Conservation (phyloP, 306 rosid genomes). For the Pterocarpus macrocarpus region DNA sequence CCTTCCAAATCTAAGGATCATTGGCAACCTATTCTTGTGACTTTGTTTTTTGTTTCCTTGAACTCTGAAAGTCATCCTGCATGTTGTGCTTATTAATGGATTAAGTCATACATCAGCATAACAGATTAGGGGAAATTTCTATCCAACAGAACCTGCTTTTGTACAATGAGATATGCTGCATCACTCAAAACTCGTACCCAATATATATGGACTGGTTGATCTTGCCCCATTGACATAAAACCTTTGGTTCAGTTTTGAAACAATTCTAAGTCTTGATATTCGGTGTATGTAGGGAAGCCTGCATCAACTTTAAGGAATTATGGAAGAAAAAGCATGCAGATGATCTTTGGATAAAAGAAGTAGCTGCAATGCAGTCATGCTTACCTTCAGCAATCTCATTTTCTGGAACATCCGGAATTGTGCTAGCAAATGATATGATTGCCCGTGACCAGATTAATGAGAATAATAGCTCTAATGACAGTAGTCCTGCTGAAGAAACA, state of each 20-base stretch:
- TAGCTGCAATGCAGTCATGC: conserved; percentile 64
- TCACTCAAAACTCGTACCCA: conserved; percentile 19
- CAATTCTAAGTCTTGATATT: conserved; percentile 14
- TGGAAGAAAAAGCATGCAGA: conserved; percentile 67
- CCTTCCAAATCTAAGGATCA: too few species aligned
- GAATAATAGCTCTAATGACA: conserved; percentile 46
- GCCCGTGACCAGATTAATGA: conserved; percentile 42
- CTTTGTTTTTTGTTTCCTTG: too few species aligned
- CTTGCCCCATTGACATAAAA: conserved; percentile 37
- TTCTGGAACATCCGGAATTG: conserved; percentile 61
- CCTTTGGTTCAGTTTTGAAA: conserved; percentile 11
- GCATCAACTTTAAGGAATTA: conserved; percentile 60
- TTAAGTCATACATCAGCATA: too few species aligned
- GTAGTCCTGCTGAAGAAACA: conserved; percentile 48
- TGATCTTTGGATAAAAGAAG: conserved; percentile 67
- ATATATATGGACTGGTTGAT: background rate
- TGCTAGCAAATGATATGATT: conserved; percentile 56
- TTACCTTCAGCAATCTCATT: conserved; percentile 54
- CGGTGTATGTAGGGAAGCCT: conserved; percentile 61
- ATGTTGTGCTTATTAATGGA: too few species aligned
- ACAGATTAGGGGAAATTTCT: too few species aligned
- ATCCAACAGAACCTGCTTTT: too few species aligned
- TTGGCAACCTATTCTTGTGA: too few species aligned
- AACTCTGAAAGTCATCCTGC: too few species aligned
- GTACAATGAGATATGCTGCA: background rate